Evolutionary conservation across 805 yeast genomes (phyloP), one percentile per base, ranked within the genome.

Genomic region (Blastobotrys attinorum): DNA sequence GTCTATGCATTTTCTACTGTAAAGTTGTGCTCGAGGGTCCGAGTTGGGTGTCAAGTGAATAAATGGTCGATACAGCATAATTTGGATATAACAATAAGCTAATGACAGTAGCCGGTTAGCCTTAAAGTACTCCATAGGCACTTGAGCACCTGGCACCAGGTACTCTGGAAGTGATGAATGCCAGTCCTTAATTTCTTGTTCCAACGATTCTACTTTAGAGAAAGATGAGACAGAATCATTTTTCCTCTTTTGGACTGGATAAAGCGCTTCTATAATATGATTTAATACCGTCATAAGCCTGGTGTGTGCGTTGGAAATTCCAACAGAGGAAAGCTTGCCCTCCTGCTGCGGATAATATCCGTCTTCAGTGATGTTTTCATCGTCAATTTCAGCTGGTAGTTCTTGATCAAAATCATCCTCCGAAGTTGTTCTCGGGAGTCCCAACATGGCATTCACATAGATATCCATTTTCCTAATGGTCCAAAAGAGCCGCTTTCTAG

Each of bases 381-480:
- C 96, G 56, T 87, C 96, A 29, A 86, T 65, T 56, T 87, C 95
- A 27, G 74, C 65, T 1, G 96, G 96, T 50, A 86, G 69, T 40
- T 82, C 89, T 60, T 88, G 96, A 63, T 88, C 95, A 50, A 85
- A 79, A 52, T 86, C 95, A 49, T 80, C 84, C 48, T 81, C 83
- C 39, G 76, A 68, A 15, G 87, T 75, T 2, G 88, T 76, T 46
- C 86, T 68, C 1, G 97, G 97, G 40, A 88, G 67, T 1, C 96
- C 96, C 50, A 89, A 60, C 66, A 88, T 79, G 6, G 95, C 83
- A 59, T 84, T 85, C 55, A 87, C 84, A 59, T 89, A 88, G 36
- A 86, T 78, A 57, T 89, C 96, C 82, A 87, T 83, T 60, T 88
- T 88, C 60, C 84, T 83, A 49, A 88, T 81, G 1, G 96, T 82